Evolutionary conservation across 2,329 filamentous ascomycete genomes (phyloP).

Genomic region (Clonostachys sp.): DNA sequence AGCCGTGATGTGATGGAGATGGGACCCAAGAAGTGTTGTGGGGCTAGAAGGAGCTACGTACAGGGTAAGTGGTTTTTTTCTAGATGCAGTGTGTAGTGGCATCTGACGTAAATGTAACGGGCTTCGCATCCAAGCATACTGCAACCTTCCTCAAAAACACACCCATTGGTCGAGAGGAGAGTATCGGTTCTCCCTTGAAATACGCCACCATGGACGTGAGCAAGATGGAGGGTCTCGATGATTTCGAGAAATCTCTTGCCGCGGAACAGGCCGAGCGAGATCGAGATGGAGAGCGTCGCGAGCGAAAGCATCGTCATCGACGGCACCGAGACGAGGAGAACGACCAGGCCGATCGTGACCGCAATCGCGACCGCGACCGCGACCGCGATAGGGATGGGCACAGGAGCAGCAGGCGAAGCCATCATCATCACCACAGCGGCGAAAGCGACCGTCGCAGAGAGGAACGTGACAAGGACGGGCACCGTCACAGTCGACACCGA

Average conservation of each 20-base stretch:
- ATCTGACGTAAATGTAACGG: too few species aligned
- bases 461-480: constrained; percentile 21
- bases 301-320: constrained; percentile 37
- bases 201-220: not conserved
- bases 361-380: constrained; percentile 11
- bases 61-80: too few species aligned
- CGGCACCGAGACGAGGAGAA: constrained; percentile 39
- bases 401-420: constrained; percentile 18
- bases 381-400: constrained; percentile 10
- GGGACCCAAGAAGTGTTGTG: too few species aligned
- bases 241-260: constrained; percentile 75
- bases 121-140: too few species aligned
- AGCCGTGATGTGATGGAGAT: too few species aligned
- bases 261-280: constrained; percentile 55
- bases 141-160: too few species aligned
- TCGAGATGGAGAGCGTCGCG: constrained; percentile 34
- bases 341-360: too few species aligned
- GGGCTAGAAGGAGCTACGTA: too few species aligned
- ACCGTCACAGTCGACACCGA: constrained; percentile 4
- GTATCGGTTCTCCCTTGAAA: too few species aligned
- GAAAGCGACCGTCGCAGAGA: not conserved
- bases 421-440: constrained; percentile 16
- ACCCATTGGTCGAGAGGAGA: too few species aligned
- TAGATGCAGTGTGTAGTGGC: too few species aligned
- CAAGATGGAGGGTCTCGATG: constrained; percentile 51